phyloP scores from a whole-genome alignment of 768 basidiomycete species.

The Phlebiopsis flavidoalba region DNA sequence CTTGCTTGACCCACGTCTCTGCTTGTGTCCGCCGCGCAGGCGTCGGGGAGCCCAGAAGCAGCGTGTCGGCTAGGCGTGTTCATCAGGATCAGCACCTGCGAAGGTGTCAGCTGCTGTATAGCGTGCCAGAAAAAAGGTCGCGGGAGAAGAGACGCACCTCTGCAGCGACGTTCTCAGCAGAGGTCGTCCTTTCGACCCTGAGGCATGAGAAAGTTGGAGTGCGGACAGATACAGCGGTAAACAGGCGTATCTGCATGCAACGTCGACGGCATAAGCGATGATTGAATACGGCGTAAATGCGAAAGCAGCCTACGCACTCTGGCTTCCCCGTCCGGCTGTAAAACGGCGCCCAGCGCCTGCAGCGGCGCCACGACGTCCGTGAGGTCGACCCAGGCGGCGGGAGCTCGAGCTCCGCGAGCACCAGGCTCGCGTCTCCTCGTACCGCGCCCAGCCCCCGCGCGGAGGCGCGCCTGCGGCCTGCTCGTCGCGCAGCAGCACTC shows the following conservation, averaged over 20 bases:
- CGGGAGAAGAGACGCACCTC: conserved; percentile 35
- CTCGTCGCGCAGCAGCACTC: conserved; percentile 33
- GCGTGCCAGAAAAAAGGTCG: neutral
- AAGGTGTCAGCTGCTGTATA: neutral
- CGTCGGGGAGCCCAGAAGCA: conserved; percentile 33
- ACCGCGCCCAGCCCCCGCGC: neutral
- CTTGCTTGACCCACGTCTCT: conserved; percentile 52
- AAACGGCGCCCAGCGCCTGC: conserved; percentile 58
- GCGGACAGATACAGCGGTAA: conserved; percentile 64
- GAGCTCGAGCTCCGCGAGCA: conserved; percentile 42
- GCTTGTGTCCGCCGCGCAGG: conserved; percentile 38
- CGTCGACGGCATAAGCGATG: neutral
- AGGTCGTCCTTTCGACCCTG: conserved; percentile 22
- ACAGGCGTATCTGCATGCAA: conserved; percentile 46
- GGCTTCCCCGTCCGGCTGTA: conserved; percentile 51
- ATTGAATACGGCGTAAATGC: neutral
- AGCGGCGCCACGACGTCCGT: conserved; percentile 64
- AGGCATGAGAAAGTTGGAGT: conserved; percentile 54
- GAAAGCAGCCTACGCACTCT: conserved; percentile 38
- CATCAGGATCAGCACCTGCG: conserved; percentile 42
- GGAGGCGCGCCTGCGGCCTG: neutral
- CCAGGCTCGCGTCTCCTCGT: conserved; percentile 9
- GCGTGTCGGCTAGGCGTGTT: conserved; percentile 41
- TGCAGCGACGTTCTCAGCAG: conserved; percentile 50
- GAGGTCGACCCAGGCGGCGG: conserved; percentile 56